Evolutionary conservation across 169 alveolate species (phyloP), one percentile per base, ranked within the genome.

Genomic region (Plasmodium vivax): DNA sequence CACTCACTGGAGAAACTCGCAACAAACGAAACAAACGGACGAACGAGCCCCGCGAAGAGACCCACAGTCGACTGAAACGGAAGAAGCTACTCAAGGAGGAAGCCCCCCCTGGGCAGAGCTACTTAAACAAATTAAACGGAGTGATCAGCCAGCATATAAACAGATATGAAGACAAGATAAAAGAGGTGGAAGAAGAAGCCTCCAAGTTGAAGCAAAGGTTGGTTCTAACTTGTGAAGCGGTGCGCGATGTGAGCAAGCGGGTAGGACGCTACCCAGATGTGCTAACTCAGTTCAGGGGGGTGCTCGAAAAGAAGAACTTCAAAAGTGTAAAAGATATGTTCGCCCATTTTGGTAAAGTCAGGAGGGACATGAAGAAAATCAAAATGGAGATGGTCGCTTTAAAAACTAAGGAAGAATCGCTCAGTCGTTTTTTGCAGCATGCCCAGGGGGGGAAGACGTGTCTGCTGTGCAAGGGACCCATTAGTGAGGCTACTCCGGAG

Each of bases 101-200:
- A 41, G 30, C 32, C 16, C 45, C 77, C n/a, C 36, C 19, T 72
- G n/a, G 34, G 3, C 38, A 34, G 8, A 36, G 51, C 36, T 36
- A 75, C 10, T 27, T 87, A 71, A 58, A 54, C 10, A 34, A 36
- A n/a, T 5, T 77, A 32, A 36, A 30, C 9, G 68, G 23, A 19
- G 34, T 30, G 19, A 9, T 87, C 38, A 12, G 32, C 2, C 51
- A 41, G n/a, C 77, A 34, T 77, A 23, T 58, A 23, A 62, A 87
- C 3, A 87, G 77, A 23, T 87, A 77, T 36, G 93, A 87, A 0
- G 2, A n/a, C 5, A 87, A 77, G 30, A 87, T 71, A 7, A 56
- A 75, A 9, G 12, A 74, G 56, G 30, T 77, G 43, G 68, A 77
- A 16, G 56, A 6, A 2, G 7, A 51, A 30, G 34, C 68, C 19